These are phyloP conservation scores for Melanomma pulvis-pyrius DNA, from an alignment of 495 filamentous ascomycete species.

Conservation along the genomic window DNA sequence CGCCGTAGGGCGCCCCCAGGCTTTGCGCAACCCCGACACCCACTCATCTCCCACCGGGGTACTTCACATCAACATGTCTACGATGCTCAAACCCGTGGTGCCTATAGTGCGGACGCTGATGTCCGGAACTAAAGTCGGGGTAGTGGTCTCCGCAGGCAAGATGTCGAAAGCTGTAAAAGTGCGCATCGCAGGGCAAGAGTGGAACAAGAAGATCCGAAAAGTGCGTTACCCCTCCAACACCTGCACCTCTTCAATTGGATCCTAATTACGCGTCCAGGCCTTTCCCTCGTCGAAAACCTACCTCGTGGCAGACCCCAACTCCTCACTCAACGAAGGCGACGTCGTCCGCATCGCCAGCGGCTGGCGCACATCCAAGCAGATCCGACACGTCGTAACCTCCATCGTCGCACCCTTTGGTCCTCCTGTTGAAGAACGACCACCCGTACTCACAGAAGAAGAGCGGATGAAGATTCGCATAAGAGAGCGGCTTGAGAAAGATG, in stretches of 20 bases:
- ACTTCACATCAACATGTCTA: not conserved
- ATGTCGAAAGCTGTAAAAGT: conserved; percentile 76
- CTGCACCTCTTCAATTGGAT: not conserved
- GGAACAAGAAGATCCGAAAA: conserved; percentile 57
- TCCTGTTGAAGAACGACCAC: conserved; percentile 62
- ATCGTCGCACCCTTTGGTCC: conserved; percentile 75
- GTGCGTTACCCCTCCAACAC: conserved; percentile 29
- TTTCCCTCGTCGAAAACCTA: conserved; percentile 43
- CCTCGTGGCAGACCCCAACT: conserved; percentile 75
- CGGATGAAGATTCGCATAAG: conserved; percentile 53
- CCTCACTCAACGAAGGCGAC: conserved; percentile 75
- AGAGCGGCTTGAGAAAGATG: conserved; percentile 46
- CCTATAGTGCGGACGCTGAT: conserved; percentile 13
- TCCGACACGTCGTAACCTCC: conserved; percentile 74
- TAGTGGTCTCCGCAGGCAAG: conserved; percentile 69
- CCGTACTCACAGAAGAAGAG: conserved; percentile 67
- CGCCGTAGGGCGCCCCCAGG: not conserved
- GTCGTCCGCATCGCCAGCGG: conserved; percentile 76
- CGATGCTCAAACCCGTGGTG: not conserved
- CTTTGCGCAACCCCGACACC: not conserved
- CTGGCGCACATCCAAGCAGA: conserved; percentile 63
- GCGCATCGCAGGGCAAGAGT: conserved; percentile 60
- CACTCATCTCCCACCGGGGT: not conserved
- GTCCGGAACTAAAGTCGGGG: conserved; percentile 46
- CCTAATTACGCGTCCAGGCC: conserved; percentile 46